Percentiles rank a stretch among this genome's conserved stretches.
Conservation (phyloP, 805 yeast species). For the Torulaspora franciscae region DNA sequence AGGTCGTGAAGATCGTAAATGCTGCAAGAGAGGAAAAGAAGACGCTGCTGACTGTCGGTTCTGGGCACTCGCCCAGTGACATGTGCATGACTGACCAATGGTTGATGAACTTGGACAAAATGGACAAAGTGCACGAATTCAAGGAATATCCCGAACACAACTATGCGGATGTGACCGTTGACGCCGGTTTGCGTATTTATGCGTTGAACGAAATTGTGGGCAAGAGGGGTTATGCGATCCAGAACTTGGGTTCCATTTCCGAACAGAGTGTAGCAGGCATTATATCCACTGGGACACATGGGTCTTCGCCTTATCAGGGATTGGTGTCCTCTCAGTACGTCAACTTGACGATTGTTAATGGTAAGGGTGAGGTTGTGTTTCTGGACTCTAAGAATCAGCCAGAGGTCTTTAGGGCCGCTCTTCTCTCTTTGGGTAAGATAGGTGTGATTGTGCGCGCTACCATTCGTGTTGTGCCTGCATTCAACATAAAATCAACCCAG, state of each 20-base stretch:
- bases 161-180: slow-evolving; percentile 87
- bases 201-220: slow-evolving; percentile 67
- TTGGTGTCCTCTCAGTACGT: slow-evolving; percentile 84
- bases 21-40: slow-evolving; percentile 55
- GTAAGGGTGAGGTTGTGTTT: slow-evolving; percentile 62
- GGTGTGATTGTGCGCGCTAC: slow-evolving; percentile 88
- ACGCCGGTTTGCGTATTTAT: slow-evolving; percentile 80
- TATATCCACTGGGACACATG: slow-evolving; percentile 95
- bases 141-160: slow-evolving; percentile 51
- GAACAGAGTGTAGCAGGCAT: slow-evolving; percentile 95
- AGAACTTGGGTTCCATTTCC: slow-evolving; percentile 87
- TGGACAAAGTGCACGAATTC: slow-evolving; percentile 50
- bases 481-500: slow-evolving; percentile 72
- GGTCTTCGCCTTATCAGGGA: slow-evolving; percentile 91
- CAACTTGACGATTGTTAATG: slow-evolving; percentile 65
- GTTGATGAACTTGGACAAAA: slow-evolving; percentile 79
- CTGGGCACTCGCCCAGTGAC: slow-evolving; percentile 93
- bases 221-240: slow-evolving; percentile 66
- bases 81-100: slow-evolving; percentile 84
- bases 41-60: slow-evolving; percentile 79
- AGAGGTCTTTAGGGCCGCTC: slow-evolving; percentile 73
- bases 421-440: slow-evolving; percentile 82
- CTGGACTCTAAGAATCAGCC: slow-evolving; percentile 49
- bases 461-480: slow-evolving; percentile 75
- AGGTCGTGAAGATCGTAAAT: slow-evolving; percentile 60